Percentiles rank a stretch among this genome's conserved stretches.
phyloP scores from a whole-genome alignment of 129 eudicot species.

The Escallonia rubra region DNA sequence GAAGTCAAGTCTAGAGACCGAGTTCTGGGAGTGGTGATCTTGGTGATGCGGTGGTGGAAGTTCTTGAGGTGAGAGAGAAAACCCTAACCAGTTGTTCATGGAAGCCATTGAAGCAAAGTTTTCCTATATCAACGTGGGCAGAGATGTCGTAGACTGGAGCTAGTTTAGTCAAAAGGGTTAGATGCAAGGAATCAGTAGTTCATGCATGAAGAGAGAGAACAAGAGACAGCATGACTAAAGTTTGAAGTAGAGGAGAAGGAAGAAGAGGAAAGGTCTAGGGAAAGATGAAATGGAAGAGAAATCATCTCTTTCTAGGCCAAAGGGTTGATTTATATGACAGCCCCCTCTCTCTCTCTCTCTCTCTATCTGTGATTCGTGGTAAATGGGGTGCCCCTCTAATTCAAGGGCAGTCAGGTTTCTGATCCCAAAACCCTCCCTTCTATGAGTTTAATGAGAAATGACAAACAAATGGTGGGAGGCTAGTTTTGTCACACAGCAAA shows the following conservation, averaged over 20 bases:
- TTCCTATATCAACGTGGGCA: no score
- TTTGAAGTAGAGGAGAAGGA: constrained; percentile 3
- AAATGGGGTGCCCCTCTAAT: constrained; percentile 26
- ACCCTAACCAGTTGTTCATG: constrained; percentile 87
- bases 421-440: constrained; percentile 27
- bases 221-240: not conserved
- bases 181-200: not conserved
- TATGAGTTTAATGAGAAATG: not conserved
- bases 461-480: no score
- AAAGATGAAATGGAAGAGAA: not conserved
- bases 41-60: constrained; percentile 10
- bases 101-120: constrained; percentile 7
- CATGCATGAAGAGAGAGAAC: constrained; percentile 23
- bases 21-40: constrained; percentile 34
- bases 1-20: constrained; percentile 24
- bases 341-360: constrained; percentile 7
- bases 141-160: no score
- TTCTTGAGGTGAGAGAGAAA: constrained; percentile 66
- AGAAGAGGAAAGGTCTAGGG: constrained; percentile 34
- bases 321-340: constrained; percentile 24
- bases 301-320: constrained; percentile 22
- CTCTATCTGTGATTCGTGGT: constrained; percentile 12
- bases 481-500: no score
- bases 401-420: constrained; percentile 26
- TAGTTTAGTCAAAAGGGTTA: not conserved